Conservation (phyloP, 805 yeast species). For the Wickerhamiella allomyrinae region DNA sequence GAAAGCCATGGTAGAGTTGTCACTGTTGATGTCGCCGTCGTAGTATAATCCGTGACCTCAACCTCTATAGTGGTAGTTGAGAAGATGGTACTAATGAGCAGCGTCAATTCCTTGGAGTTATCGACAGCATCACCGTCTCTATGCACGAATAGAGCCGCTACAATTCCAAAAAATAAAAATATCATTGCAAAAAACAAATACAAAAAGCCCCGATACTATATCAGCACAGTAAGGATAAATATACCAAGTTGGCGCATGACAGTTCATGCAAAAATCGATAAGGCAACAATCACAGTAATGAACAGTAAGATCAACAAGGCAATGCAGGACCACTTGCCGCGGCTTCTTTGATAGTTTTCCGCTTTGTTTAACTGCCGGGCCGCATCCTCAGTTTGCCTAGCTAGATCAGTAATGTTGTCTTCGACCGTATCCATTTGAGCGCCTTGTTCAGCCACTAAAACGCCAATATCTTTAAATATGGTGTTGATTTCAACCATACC, state of each 20-base stretch:
- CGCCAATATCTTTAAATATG: slow-evolving; percentile 68
- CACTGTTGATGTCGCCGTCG: too few relatives aligned
- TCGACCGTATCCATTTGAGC: slow-evolving; percentile 72
- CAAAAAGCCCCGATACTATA: too few relatives aligned
- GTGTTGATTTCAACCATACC: slow-evolving; percentile 78
- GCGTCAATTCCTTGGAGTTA: too few relatives aligned
- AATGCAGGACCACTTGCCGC: slow-evolving; percentile 62
- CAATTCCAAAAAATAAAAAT: background rate
- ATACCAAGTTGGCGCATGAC: background rate
- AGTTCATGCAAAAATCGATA: slow-evolving; percentile 8
- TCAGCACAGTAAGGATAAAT: too few relatives aligned
- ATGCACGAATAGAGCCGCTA: background rate
- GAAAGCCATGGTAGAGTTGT: too few relatives aligned
- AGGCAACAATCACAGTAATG: slow-evolving; percentile 37
- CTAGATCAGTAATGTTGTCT: slow-evolving; percentile 52
- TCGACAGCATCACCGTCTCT: background rate
- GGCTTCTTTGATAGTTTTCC: slow-evolving; percentile 53
- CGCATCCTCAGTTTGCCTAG: slow-evolving; percentile 55
- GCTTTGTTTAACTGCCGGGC: slow-evolving; percentile 59
- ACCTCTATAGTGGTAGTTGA: too few relatives aligned
- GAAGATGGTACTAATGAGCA: too few relatives aligned
- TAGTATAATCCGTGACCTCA: too few relatives aligned
- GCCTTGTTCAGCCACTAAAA: slow-evolving; percentile 72
- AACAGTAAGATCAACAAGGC: slow-evolving; percentile 46
- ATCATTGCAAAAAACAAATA: background rate